Percentiles rank a stretch among this genome's conserved stretches.
These are phyloP conservation scores for Haematococcus sp. DNA, from an alignment of 139 green algal species.

Conservation along the genomic window DNA sequence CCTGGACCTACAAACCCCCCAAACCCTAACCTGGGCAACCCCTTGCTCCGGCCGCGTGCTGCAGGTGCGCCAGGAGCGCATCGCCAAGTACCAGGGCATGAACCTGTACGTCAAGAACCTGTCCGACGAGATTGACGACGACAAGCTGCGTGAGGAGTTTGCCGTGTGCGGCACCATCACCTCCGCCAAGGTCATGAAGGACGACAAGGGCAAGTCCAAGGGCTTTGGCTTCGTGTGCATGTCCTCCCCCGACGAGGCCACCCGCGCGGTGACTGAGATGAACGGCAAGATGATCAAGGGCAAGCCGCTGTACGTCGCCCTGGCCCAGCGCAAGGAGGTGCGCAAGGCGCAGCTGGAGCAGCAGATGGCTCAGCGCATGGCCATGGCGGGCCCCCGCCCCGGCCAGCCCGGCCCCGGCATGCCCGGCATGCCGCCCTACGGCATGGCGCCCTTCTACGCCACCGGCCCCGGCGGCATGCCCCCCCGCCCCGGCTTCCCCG, in stretches of 20 bases:
- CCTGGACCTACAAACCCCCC: too few relatives aligned
- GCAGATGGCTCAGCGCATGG: conserved; percentile 56
- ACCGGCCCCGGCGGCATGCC: conserved; percentile 24
- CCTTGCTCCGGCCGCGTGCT: too few relatives aligned
- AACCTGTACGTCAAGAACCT: conserved; percentile 97
- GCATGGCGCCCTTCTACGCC: conserved; percentile 47
- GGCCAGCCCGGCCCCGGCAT: not conserved
- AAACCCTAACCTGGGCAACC: too few relatives aligned
- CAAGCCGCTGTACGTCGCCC: conserved; percentile 91
- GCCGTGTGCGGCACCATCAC: conserved; percentile 79
- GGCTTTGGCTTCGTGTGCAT: conserved; percentile 96
- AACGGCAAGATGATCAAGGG: conserved; percentile 77
- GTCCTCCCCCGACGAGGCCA: conserved; percentile 79
- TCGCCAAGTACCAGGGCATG: conserved; percentile 80
- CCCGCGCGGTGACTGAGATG: conserved; percentile 81
- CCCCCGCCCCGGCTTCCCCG: conserved; percentile 8
- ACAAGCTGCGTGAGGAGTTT: conserved; percentile 49
- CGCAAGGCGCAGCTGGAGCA: conserved; percentile 76
- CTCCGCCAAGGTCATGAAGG: conserved; percentile 86
- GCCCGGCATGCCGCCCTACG: conserved; percentile 43
- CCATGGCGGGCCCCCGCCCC: conserved; percentile 21
- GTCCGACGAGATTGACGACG: conserved; percentile 75
- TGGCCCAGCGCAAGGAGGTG: conserved; percentile 85
- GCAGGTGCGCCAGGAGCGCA: conserved; percentile 57
- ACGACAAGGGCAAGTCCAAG: conserved; percentile 67